phyloP scores from a whole-genome alignment of 176 grass and related monocot genomes.

The Aegilops speltoides region DNA sequence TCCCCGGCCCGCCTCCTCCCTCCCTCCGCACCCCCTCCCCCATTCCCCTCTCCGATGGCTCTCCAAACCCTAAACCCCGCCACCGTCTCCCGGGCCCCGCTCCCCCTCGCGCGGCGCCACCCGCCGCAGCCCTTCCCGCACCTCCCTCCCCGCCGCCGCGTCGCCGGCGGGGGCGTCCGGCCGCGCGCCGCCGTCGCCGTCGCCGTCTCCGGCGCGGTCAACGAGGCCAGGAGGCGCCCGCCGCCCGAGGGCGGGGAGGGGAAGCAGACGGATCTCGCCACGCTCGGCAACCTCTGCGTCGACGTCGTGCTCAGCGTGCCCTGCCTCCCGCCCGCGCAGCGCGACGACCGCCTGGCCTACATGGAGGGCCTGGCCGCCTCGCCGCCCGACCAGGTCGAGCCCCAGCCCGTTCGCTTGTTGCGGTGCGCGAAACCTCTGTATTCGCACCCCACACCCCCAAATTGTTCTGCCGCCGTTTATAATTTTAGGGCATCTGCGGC shows the following conservation, averaged over 20 bases:
- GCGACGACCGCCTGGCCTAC: slow-evolving; percentile 61
- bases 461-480: not conserved
- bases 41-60: slow-evolving; percentile 25
- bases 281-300: slow-evolving; percentile 87
- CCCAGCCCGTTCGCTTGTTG: not conserved
- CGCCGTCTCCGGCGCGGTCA: slow-evolving; percentile 38
- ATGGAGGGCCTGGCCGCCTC: slow-evolving; percentile 81
- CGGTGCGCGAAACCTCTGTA: not conserved
- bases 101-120: slow-evolving; percentile 9
- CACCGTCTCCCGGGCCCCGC: slow-evolving; percentile 26
- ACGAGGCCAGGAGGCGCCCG: slow-evolving; percentile 37
- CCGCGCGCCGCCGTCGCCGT: slow-evolving; percentile 31
- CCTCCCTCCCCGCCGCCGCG: slow-evolving; percentile 17
- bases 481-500: too few species aligned
- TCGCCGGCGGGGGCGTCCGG: not conserved
- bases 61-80: slow-evolving; percentile 60
- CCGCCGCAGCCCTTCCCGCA: not conserved
- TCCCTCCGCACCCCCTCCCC: not conserved
- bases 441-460: not conserved
- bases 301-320: slow-evolving; percentile 87
- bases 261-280: slow-evolving; percentile 72
- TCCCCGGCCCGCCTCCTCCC: not conserved
- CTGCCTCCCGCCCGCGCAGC: slow-evolving; percentile 57
- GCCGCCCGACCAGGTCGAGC: slow-evolving; percentile 75
- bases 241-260: not conserved